phyloP scores from a whole-genome alignment of 2,329 filamentous ascomycete species.

The Arachnomyces sp. region DNA sequence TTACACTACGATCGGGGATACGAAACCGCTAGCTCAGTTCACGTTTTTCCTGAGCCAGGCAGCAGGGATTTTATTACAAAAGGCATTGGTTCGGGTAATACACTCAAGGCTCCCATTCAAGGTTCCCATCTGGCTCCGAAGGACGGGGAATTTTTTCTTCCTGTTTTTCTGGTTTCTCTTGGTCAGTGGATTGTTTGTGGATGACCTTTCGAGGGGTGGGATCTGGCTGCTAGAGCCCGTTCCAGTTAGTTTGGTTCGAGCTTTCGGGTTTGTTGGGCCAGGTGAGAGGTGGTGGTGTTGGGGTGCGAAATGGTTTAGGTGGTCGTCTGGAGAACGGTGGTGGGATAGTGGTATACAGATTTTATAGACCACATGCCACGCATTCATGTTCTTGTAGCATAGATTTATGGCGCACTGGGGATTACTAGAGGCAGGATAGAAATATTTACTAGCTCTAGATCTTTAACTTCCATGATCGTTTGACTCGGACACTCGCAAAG shows the following conservation, averaged over 20 bases:
- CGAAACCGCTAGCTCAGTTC: constrained; percentile 45
- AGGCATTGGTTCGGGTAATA: constrained; percentile 30
- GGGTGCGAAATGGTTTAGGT: constrained; percentile 47
- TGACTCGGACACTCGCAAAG: too few species aligned
- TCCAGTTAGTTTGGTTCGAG: constrained; percentile 63
- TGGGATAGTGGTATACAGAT: constrained; percentile 46
- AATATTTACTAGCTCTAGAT: too few species aligned
- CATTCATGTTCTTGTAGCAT: background rate
- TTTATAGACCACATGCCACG: too few species aligned
- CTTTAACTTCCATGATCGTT: background rate
- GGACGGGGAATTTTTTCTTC: constrained; percentile 53
- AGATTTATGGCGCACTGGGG: too few species aligned
- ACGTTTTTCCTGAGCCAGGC: constrained; percentile 67
- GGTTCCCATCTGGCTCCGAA: constrained; percentile 41
- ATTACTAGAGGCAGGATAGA: background rate
- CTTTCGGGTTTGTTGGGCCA: constrained; percentile 53
- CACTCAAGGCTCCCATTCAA: constrained; percentile 22
- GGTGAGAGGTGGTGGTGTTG: constrained; percentile 62
- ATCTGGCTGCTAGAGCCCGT: constrained; percentile 76
- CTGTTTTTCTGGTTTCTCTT: constrained; percentile 58
- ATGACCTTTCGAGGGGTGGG: constrained; percentile 67
- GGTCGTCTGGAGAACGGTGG: constrained; percentile 57
- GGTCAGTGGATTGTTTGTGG: constrained; percentile 57
- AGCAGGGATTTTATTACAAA: constrained; percentile 57
- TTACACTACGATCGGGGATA: constrained; percentile 55